phyloP scores from a whole-genome alignment of 192 early-diverging fungal genomes.

The Coemansia sp. region DNA sequence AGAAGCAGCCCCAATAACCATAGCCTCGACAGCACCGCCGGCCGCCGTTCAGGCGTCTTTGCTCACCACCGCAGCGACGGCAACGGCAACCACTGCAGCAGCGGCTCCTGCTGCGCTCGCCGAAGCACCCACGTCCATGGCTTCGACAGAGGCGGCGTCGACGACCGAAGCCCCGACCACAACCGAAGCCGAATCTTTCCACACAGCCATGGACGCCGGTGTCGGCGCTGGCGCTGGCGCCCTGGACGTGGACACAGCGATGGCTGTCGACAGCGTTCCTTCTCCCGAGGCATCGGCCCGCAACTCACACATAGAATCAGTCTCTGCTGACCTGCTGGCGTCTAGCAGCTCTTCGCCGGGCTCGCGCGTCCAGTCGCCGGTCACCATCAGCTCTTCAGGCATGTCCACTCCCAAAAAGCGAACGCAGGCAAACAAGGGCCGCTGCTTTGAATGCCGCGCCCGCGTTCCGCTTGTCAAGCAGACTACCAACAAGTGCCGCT shows the following conservation, averaged over 20 bases:
- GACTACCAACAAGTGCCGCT: constrained; percentile 73
- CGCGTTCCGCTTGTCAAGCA: constrained; percentile 77
- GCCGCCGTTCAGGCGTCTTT: constrained; percentile 16
- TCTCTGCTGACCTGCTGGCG: constrained; percentile 13
- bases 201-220: constrained; percentile 3
- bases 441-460: constrained; percentile 66
- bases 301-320: constrained; percentile 17
- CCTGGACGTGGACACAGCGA: not conserved
- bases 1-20: constrained; percentile 34
- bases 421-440: constrained; percentile 65
- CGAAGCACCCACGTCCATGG: constrained; percentile 8
- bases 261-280: constrained; percentile 2
- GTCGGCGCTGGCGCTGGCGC: constrained; percentile 14
- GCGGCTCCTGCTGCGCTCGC: constrained; percentile 13
- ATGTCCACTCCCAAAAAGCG: constrained; percentile 45
- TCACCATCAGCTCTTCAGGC: constrained; percentile 28
- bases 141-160: not conserved
- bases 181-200: not conserved
- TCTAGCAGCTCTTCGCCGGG: constrained; percentile 27
- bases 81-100: too few relatives aligned
- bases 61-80: constrained; percentile 14
- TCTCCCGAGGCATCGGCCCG: constrained; percentile 9
- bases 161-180: not conserved
- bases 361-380: constrained; percentile 34
- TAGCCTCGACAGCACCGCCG: constrained; percentile 17